Evolutionary conservation across 192 early-diverging fungal species (phyloP).

Genomic region (Linnemannia schmuckeri): DNA sequence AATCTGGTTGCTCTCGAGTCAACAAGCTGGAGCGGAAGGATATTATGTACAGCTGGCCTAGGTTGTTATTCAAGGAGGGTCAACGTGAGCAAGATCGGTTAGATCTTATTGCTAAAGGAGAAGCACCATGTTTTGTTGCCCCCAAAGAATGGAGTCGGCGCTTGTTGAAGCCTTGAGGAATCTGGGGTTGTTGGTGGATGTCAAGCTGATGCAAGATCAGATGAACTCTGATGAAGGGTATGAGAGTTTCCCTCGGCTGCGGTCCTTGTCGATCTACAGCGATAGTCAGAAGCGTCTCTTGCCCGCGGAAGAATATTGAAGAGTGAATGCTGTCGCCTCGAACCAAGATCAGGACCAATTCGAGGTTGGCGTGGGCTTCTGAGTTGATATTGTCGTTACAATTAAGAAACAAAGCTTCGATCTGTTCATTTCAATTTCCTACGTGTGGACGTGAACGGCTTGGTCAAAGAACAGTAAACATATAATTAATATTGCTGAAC

Average conservation of each 20-base stretch:
- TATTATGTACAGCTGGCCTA: neutral
- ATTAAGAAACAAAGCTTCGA: neutral
- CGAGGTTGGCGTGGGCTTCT: neutral
- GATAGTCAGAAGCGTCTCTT: neutral
- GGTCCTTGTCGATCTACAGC: neutral
- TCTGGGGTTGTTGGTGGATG: neutral
- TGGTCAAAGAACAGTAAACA: too few relatives aligned
- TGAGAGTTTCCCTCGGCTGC: neutral
- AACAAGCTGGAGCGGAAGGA: neutral
- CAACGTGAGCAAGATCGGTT: neutral
- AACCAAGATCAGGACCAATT: neutral
- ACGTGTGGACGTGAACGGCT: too few relatives aligned
- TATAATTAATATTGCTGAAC: too few relatives aligned
- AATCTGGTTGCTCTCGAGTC: neutral
- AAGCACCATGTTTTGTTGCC: neutral
- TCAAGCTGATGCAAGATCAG: neutral
- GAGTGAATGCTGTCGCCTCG: neutral
- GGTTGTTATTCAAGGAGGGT: neutral
- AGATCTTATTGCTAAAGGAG: neutral
- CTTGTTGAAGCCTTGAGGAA: neutral
- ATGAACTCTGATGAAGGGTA: neutral
- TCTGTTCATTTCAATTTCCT: neutral
- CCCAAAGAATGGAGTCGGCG: neutral
- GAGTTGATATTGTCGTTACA: neutral
- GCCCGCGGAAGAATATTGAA: neutral